These are phyloP conservation scores for Pseudogymnoascus sp. DNA, from an alignment of 2,329 filamentous ascomycete genomes.

Conservation along the genomic window DNA sequence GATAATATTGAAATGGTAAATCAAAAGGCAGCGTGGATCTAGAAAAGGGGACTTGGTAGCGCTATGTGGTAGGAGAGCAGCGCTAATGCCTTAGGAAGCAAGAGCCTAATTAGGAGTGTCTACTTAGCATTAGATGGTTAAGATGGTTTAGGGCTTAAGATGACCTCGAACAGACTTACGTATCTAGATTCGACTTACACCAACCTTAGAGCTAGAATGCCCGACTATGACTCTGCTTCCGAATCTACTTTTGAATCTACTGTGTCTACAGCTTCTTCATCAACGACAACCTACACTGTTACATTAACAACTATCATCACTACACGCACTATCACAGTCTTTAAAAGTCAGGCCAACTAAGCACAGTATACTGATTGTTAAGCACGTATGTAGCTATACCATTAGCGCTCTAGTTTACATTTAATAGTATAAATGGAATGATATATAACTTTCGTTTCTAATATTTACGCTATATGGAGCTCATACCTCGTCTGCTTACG, in stretches of 20 bases:
- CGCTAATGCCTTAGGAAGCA: constrained; percentile 52
- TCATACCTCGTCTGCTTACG: too few species aligned
- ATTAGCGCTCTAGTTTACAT: too few species aligned
- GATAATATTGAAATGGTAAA: constrained; percentile 55
- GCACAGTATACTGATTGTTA: too few species aligned
- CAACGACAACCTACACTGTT: not conserved
- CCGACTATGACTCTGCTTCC: not conserved
- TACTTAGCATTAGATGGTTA: not conserved
- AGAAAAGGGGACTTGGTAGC: constrained; percentile 56
- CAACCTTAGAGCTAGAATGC: not conserved
- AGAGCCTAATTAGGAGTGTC: constrained; percentile 51
- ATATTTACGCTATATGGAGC: too few species aligned
- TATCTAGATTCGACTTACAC: not conserved
- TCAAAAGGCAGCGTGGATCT: constrained; percentile 59
- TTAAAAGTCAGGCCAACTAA: too few species aligned
- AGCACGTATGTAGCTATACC: too few species aligned
- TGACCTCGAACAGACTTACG: not conserved
- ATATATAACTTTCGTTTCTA: too few species aligned
- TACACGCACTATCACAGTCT: too few species aligned
- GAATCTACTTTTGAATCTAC: not conserved
- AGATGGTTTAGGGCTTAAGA: not conserved
- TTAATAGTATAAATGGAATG: too few species aligned
- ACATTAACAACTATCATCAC: not conserved
- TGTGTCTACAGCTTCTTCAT: not conserved
- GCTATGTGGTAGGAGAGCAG: constrained; percentile 82